Evolutionary conservation across 306 rosid genomes (phyloP).

Genomic region (Gleditsia sinensis): DNA sequence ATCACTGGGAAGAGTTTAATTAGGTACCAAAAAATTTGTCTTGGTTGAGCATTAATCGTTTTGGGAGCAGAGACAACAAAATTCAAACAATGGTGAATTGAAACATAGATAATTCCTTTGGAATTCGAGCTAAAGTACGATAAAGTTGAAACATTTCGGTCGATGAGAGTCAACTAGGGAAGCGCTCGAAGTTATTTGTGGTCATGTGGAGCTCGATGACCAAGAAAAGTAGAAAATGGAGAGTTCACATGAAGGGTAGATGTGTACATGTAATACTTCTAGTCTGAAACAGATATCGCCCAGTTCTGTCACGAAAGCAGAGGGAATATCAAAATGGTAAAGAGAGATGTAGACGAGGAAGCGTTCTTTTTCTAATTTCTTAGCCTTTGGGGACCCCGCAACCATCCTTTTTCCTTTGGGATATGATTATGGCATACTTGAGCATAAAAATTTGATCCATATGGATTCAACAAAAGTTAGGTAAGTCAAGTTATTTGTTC

Average conservation of each 20-base stretch:
- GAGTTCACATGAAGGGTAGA: not conserved
- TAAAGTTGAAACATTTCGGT: constrained; percentile 15
- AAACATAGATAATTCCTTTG: too few species aligned
- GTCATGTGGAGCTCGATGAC: not conserved
- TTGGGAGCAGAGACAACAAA: not conserved
- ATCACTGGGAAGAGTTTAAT: too few species aligned
- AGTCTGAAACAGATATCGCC: not conserved
- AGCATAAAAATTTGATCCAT: too few species aligned
- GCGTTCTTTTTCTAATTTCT: not conserved
- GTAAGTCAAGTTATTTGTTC: not conserved
- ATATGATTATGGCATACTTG: not conserved
- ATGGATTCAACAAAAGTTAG: not conserved
- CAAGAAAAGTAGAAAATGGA: not conserved
- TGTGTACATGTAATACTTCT: not conserved
- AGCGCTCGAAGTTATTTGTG: not conserved
- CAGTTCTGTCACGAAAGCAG: not conserved
- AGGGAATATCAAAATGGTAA: not conserved
- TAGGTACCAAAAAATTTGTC: too few species aligned
- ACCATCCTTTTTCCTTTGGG: not conserved
- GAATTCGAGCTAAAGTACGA: not conserved
- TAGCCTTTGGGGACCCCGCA: not conserved
- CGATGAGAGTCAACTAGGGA: constrained; percentile 19
- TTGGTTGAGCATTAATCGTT: not conserved
- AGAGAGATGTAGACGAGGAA: not conserved
- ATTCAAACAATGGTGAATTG: too few species aligned